Conservation (phyloP, 2,329 filamentous ascomycete species). For the Lachnellula subtilissima region DNA sequence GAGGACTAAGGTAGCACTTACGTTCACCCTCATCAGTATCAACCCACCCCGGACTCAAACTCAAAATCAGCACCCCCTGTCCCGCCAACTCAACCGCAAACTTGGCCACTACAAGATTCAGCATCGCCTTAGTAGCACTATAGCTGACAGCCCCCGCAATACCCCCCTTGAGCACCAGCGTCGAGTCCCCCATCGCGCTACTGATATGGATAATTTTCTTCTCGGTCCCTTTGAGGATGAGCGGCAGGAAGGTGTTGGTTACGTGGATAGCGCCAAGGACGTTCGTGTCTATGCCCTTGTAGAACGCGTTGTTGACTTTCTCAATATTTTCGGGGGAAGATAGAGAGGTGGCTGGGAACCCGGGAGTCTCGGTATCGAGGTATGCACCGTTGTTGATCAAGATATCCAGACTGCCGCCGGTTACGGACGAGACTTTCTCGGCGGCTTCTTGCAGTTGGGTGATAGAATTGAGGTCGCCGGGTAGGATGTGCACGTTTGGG, state of each 20-base stretch:
- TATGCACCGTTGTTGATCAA: neutral
- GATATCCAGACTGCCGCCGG: neutral
- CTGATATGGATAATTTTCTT: neutral
- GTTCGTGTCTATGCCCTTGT: neutral
- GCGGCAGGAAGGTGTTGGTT: neutral
- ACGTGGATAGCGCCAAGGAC: neutral
- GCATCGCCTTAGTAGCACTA: neutral
- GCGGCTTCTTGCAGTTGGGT: neutral
- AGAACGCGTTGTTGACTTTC: neutral
- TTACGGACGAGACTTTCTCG: neutral
- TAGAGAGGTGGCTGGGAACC: neutral
- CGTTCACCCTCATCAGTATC: neutral
- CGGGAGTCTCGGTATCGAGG: neutral
- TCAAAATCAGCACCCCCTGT: neutral
- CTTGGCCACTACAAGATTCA: neutral
- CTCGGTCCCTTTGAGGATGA: neutral
- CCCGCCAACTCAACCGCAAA: neutral
- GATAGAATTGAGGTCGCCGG: neutral
- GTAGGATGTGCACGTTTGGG: neutral
- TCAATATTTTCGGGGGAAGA: neutral
- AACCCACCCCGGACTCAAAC: neutral
- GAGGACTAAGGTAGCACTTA: neutral
- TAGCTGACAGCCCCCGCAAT: neutral
- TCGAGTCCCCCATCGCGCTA: neutral
- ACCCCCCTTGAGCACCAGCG: neutral